Conservation (phyloP, 768 basidiomycete genomes). For the Tricholoma sp. region DNA sequence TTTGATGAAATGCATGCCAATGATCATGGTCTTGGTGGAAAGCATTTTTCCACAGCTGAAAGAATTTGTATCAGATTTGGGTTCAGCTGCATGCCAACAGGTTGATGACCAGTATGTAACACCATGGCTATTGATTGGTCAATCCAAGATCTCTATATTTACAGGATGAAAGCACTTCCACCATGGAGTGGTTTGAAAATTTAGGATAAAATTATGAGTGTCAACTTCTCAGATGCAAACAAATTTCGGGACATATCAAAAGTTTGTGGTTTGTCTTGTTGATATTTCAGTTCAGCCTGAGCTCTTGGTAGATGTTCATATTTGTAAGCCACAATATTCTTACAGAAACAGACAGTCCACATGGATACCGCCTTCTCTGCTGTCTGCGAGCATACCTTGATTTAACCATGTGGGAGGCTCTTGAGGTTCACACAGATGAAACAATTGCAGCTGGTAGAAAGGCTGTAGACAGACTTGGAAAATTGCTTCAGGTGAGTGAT, state of each 20-base stretch:
- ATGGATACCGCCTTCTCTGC: constrained; percentile 21
- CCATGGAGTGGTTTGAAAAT: background rate
- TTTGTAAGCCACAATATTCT: constrained; percentile 13
- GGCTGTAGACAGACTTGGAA: constrained; percentile 14
- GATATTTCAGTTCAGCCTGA: too few species aligned
- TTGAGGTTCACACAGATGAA: constrained; percentile 27
- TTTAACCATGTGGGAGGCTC: constrained; percentile 21
- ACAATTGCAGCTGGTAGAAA: constrained; percentile 21
- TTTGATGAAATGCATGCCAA: constrained; percentile 31
- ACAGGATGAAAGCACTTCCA: background rate
- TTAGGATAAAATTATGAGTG: too few species aligned
- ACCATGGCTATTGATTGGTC: background rate
- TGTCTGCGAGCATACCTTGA: constrained; percentile 21
- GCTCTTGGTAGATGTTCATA: too few species aligned
- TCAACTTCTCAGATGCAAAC: too few species aligned
- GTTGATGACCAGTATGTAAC: background rate
- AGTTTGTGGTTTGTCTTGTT: too few species aligned
- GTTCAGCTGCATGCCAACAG: background rate
- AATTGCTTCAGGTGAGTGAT: constrained; percentile 17
- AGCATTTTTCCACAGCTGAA: too few species aligned
- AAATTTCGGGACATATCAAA: too few species aligned
- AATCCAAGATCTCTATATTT: background rate
- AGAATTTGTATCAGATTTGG: background rate
- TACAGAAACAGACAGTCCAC: background rate
- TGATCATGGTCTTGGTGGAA: background rate